Percentiles rank a stretch among this genome's conserved stretches.
Conservation (phyloP, 2,329 filamentous ascomycete species). For the Cordyceps farinosa region DNA sequence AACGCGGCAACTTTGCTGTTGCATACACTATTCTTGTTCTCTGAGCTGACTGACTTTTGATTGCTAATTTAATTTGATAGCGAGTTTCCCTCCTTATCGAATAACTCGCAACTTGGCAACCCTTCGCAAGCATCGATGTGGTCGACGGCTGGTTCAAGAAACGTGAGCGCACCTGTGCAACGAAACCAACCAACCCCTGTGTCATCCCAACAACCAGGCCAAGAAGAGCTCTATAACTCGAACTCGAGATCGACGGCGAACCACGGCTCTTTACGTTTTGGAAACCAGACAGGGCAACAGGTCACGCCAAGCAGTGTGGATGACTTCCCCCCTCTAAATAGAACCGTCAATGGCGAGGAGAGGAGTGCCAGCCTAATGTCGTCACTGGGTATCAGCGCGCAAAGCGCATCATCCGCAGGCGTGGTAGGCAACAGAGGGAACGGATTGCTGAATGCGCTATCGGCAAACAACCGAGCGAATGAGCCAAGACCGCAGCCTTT, state of each 20-base stretch:
- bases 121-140: slow-evolving; percentile 51
- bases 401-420: slow-evolving; percentile 35
- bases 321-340: slow-evolving; percentile 60
- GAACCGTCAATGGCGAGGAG: slow-evolving; percentile 56
- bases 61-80: slow-evolving; percentile 34
- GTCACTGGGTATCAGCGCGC: slow-evolving; percentile 51
- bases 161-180: slow-evolving; percentile 46
- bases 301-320: slow-evolving; percentile 49
- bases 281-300: slow-evolving; percentile 47
- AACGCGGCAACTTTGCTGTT: slow-evolving; percentile 17
- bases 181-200: slow-evolving; percentile 50
- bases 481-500: slow-evolving; percentile 47
- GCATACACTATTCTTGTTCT: background rate
- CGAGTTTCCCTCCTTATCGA: slow-evolving; percentile 64
- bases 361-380: slow-evolving; percentile 50
- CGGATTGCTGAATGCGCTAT: slow-evolving; percentile 61
- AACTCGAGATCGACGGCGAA: slow-evolving; percentile 35
- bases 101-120: slow-evolving; percentile 52
- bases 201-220: slow-evolving; percentile 47
- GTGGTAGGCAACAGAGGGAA: slow-evolving; percentile 51
- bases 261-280: slow-evolving; percentile 54
- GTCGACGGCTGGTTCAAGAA: slow-evolving; percentile 49
- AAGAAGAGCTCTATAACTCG: slow-evolving; percentile 44
- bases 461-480: slow-evolving; percentile 51
- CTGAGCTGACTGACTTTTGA: background rate